These are phyloP conservation scores for Epithemia pelagica DNA, from an alignment of 108 stramenopile genomes.

Conservation along the genomic window DNA sequence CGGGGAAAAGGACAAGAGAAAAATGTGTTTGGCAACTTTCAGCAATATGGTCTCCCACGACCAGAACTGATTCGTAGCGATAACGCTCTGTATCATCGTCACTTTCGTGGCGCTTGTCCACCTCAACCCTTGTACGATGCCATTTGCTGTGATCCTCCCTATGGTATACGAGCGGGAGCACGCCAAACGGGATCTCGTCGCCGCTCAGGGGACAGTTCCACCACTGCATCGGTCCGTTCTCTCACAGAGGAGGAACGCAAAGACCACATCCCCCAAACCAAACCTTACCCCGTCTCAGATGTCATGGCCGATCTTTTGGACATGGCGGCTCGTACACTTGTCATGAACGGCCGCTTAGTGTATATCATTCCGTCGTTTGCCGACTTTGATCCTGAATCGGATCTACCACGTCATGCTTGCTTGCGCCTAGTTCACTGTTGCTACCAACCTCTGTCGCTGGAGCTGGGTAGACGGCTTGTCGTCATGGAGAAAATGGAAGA, in stretches of 20 bases:
- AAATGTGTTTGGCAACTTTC: slow-evolving; percentile 79
- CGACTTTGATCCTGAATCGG: slow-evolving; percentile 62
- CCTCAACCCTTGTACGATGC: slow-evolving; percentile 66
- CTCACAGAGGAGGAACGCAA: slow-evolving; percentile 76
- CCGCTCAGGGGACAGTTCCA: not conserved
- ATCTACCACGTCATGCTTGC: slow-evolving; percentile 79
- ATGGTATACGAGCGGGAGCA: slow-evolving; percentile 95
- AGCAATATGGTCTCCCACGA: slow-evolving; percentile 73
- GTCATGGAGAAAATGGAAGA: slow-evolving; percentile 71
- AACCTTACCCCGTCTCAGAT: slow-evolving; percentile 79
- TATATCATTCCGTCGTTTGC: slow-evolving; percentile 83
- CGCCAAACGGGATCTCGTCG: slow-evolving; percentile 54
- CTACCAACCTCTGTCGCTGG: slow-evolving; percentile 71
- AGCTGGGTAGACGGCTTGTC: slow-evolving; percentile 75
- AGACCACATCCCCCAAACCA: slow-evolving; percentile 91
- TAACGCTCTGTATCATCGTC: slow-evolving; percentile 80
- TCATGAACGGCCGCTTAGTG: slow-evolving; percentile 69
- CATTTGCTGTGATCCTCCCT: slow-evolving; percentile 81
- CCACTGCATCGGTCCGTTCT: slow-evolving; percentile 18
- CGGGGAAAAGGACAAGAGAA: slow-evolving; percentile 67
- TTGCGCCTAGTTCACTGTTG: slow-evolving; percentile 67
- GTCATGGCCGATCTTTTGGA: slow-evolving; percentile 90
- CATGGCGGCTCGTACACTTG: slow-evolving; percentile 72
- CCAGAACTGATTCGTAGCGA: slow-evolving; percentile 93
- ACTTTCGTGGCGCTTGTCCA: slow-evolving; percentile 35